These are phyloP conservation scores for Quillaja saponaria DNA, from an alignment of 306 rosid species.

Conservation along the genomic window DNA sequence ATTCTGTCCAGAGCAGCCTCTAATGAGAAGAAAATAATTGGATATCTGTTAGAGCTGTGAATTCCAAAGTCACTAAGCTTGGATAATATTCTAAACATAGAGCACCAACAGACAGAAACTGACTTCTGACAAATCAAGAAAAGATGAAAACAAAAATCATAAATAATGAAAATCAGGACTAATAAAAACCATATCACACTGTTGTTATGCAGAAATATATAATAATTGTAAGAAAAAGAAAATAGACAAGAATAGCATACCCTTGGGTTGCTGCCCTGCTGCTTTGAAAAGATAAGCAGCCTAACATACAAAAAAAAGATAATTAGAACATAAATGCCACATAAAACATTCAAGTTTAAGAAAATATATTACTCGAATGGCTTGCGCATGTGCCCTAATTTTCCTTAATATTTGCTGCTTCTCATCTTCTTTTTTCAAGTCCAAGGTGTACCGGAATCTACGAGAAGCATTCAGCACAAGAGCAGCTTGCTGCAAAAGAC, in stretches of 20 bases:
- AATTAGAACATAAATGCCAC: conserved; percentile 25
- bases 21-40: too few relatives aligned
- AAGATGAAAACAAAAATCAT: too few relatives aligned
- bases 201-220: too few relatives aligned
- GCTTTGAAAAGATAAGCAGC: conserved; percentile 81
- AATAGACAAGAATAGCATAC: conserved; percentile 43
- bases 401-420: conserved; percentile 60
- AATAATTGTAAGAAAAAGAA: not conserved
- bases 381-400: conserved; percentile 85
- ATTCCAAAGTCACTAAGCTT: too few relatives aligned
- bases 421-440: conserved; percentile 92
- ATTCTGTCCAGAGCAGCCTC: too few relatives aligned
- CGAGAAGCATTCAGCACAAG: conserved; percentile 99
- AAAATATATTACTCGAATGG: conserved; percentile 61
- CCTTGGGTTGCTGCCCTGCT: conserved; percentile 41
- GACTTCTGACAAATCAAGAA: too few relatives aligned
- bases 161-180: too few relatives aligned
- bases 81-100: too few relatives aligned
- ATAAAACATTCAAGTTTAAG: conserved; percentile 23
- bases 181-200: too few relatives aligned
- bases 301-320: conserved; percentile 41
- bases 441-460: conserved; percentile 97
- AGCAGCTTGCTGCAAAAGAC: conserved; percentile 80
- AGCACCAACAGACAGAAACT: too few relatives aligned
- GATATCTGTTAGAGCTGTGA: too few relatives aligned